These are phyloP conservation scores for Protomyces lactucae-debilis DNA, from an alignment of 1,139 yeast genomes.

Conservation along the genomic window DNA sequence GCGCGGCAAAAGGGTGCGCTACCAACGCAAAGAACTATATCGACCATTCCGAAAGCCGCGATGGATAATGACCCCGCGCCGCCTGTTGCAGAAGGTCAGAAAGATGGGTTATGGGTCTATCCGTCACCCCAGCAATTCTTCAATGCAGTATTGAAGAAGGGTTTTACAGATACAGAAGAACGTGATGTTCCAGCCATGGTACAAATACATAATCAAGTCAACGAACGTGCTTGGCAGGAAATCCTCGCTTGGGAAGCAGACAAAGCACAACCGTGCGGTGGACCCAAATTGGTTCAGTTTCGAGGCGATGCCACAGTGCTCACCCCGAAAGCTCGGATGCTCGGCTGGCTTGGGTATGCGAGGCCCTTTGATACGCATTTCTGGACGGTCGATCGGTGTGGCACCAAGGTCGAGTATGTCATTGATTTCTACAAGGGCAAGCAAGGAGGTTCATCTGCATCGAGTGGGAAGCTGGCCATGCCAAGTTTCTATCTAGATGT, in stretches of 20 bases:
- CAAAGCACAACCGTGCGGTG: constrained; percentile 71
- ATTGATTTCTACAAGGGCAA: constrained; percentile 82
- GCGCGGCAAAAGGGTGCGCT: constrained; percentile 6
- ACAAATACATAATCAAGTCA: constrained; percentile 90
- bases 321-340: constrained; percentile 85
- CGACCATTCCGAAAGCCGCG: constrained; percentile 23
- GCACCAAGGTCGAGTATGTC: constrained; percentile 76
- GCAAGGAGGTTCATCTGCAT: constrained; percentile 32
- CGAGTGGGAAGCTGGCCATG: constrained; percentile 13
- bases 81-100: background rate
- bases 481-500: constrained; percentile 25
- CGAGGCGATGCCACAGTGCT: constrained; percentile 80
- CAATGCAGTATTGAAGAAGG: constrained; percentile 88
- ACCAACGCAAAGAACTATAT: constrained; percentile 20
- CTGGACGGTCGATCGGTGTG: constrained; percentile 89
- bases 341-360: constrained; percentile 46
- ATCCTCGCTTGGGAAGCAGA: constrained; percentile 77
- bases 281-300: constrained; percentile 76
- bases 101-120: constrained; percentile 75
- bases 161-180: constrained; percentile 70
- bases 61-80: constrained; percentile 8
- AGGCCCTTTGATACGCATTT: constrained; percentile 95
- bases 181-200: constrained; percentile 84
- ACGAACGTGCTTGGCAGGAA: constrained; percentile 87
- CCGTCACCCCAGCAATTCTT: constrained; percentile 93